Percentiles rank a stretch among this genome's conserved stretches.
phyloP scores from a whole-genome alignment of 83 land plant genomes.

The Thuja plicata region DNA sequence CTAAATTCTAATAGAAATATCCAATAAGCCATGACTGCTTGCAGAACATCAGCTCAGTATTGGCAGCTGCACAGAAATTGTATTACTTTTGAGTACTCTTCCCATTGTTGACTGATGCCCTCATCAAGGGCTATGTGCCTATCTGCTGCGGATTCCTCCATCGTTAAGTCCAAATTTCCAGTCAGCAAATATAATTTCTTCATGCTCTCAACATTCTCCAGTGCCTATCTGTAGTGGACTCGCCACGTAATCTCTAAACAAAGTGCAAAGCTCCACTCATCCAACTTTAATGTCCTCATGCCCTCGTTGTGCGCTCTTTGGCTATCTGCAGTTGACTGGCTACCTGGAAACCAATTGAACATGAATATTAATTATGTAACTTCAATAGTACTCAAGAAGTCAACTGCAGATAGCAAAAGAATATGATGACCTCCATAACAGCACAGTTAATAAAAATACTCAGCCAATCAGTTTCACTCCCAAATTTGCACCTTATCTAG shows the following conservation, averaged over 20 bases:
- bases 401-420: background rate
- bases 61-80: background rate
- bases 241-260: no score
- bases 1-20: no score
- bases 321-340: background rate
- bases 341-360: background rate
- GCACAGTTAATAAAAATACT: background rate
- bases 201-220: no score
- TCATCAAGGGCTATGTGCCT: no score
- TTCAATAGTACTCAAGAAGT: background rate
- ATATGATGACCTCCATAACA: background rate
- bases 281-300: background rate
- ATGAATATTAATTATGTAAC: background rate
- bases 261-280: background rate
- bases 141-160: no score
- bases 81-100: background rate
- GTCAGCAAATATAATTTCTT: no score
- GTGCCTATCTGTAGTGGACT: no score
- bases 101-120: background rate
- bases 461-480: background rate
- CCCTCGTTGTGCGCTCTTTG: background rate
- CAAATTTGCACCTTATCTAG: background rate
- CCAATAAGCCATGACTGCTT: no score
- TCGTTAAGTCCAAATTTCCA: no score
- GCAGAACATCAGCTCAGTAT: background rate